A percentile compares a stretch with the other conserved stretches of the same genome.
phyloP scores from a whole-genome alignment of 371 early-diverging fungal species.

The Dentiscutata heterogama region DNA sequence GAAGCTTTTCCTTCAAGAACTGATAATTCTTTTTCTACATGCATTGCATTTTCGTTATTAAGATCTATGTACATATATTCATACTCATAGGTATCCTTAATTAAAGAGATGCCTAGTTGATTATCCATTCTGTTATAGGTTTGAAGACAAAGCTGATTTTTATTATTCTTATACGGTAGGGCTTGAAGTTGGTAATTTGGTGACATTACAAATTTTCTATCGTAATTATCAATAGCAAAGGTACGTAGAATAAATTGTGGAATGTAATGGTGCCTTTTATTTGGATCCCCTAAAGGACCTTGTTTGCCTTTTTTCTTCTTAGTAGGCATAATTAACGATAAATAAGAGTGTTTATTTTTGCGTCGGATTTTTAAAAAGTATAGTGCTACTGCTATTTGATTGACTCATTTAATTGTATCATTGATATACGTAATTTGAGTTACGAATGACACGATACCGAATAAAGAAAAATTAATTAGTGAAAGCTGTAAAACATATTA shows the following conservation, averaged over 20 bases:
- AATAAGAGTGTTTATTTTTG: too few relatives aligned
- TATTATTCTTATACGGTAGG: background rate
- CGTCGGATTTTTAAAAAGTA: too few relatives aligned
- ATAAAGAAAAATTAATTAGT: too few relatives aligned
- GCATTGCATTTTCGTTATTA: conserved; percentile 33
- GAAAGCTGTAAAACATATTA: too few relatives aligned
- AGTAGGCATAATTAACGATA: too few relatives aligned
- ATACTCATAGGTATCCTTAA: conserved; percentile 26
- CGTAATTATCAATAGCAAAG: conserved; percentile 41
- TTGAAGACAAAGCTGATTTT: background rate
- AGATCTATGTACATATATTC: conserved; percentile 36
- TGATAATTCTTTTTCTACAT: conserved; percentile 26
- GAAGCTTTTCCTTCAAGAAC: conserved; percentile 28
- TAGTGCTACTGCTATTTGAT: too few relatives aligned
- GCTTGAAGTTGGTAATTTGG: background rate
- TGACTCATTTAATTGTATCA: too few relatives aligned
- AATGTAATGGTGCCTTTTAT: conserved; percentile 36
- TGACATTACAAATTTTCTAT: conserved; percentile 14
- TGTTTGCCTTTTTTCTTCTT: too few relatives aligned
- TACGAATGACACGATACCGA: too few relatives aligned
- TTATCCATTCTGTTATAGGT: conserved; percentile 1
- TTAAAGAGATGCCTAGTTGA: conserved; percentile 26
- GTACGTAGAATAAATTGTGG: conserved; percentile 31
- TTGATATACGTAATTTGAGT: too few relatives aligned
- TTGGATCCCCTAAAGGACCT: too few relatives aligned